These are phyloP conservation scores for Bonia amplexicaulis DNA, from an alignment of 176 grass and related monocot species.

Conservation along the genomic window DNA sequence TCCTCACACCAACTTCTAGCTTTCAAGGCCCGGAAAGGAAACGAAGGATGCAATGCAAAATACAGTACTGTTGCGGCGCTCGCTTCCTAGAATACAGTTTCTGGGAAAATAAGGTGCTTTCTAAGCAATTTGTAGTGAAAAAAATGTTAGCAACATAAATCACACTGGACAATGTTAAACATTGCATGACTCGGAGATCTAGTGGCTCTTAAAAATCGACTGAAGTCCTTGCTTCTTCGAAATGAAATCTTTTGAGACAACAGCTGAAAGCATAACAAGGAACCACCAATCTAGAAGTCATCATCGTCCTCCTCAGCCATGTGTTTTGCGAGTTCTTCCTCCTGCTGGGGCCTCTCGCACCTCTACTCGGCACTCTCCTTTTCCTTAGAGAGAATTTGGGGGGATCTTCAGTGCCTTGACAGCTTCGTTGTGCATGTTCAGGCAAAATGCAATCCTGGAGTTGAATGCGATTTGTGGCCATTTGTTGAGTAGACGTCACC, in stretches of 20 bases:
- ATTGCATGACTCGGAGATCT: background rate
- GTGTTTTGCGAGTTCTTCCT: slow-evolving; percentile 87
- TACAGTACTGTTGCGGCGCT: background rate
- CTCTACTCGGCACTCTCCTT: slow-evolving; percentile 86
- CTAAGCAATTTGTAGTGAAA: slow-evolving; percentile 11
- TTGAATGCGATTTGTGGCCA: slow-evolving; percentile 76
- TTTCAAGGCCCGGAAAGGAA: background rate
- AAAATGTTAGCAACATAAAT: slow-evolving; percentile 13
- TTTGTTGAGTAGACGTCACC: slow-evolving; percentile 20
- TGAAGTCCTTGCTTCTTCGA: background rate
- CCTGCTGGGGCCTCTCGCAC: slow-evolving; percentile 71
- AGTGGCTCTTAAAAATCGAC: background rate
- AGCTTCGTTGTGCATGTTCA: slow-evolving; percentile 87
- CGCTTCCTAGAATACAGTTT: background rate
- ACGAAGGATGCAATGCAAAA: background rate
- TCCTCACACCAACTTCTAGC: background rate
- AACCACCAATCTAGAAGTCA: slow-evolving; percentile 46
- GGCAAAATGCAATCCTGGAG: slow-evolving; percentile 78
- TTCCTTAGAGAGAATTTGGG: slow-evolving; percentile 77
- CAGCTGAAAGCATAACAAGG: slow-evolving; percentile 13
- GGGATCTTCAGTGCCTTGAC: slow-evolving; percentile 75
- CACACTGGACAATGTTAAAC: background rate
- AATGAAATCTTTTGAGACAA: slow-evolving; percentile 12
- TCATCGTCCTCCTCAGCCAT: slow-evolving; percentile 87
- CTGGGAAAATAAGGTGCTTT: background rate